phyloP scores from a whole-genome alignment of 352 stramenopile genomes.

The Phytophthora brassicae region DNA sequence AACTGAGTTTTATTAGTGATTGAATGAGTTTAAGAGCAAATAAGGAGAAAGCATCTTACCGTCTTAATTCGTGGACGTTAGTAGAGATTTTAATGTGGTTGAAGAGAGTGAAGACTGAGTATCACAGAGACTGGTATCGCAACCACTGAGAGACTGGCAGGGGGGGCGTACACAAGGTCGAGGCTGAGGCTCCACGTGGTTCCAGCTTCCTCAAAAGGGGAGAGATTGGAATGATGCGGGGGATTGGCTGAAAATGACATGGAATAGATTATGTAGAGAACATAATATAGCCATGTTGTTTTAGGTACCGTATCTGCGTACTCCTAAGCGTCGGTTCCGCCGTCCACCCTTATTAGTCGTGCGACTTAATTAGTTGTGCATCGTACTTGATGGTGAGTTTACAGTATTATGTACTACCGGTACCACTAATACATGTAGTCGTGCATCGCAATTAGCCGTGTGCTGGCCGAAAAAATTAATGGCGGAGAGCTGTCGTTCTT shows the following conservation, averaged over 20 bases:
- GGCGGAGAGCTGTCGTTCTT: background rate
- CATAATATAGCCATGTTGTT: background rate
- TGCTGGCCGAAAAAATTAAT: background rate
- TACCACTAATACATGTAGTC: background rate
- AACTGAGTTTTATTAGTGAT: background rate
- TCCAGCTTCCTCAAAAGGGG: constrained; percentile 3
- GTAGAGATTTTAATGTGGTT: background rate
- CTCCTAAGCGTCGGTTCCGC: no score
- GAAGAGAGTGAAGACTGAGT: background rate
- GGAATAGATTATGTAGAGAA: background rate
- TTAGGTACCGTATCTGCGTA: background rate
- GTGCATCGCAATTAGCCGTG: background rate
- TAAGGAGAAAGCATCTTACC: background rate
- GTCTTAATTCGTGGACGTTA: constrained; percentile 6
- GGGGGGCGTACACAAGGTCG: background rate
- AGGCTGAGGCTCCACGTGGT: constrained; percentile 17
- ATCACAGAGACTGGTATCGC: background rate
- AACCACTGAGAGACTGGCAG: background rate
- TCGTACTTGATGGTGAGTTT: no score
- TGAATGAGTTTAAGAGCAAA: background rate
- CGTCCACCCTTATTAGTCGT: background rate
- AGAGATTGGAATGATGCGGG: background rate
- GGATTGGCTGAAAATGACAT: background rate
- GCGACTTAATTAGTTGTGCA: background rate
- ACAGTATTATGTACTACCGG: no score